These are phyloP conservation scores for Globisporangium lucens DNA, from an alignment of 352 stramenopile genomes.

Conservation along the genomic window DNA sequence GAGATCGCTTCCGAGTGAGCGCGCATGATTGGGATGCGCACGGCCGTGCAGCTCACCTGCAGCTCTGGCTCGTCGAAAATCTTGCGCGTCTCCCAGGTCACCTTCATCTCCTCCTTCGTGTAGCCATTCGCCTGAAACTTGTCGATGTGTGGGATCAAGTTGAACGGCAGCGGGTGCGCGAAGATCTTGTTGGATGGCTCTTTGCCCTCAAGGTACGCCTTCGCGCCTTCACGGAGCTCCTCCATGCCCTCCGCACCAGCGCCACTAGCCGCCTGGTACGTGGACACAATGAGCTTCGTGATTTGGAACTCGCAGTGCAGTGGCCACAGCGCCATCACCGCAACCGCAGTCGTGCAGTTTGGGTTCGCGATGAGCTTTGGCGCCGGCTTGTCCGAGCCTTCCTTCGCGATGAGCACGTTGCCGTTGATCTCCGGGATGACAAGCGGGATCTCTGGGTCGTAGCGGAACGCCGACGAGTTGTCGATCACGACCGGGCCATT, in stretches of 20 bases:
- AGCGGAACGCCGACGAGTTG: conserved; percentile 97
- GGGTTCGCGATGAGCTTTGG: conserved; percentile 98
- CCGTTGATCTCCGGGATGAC: conserved; percentile 97
- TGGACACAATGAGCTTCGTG: conserved; percentile 95
- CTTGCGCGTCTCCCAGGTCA: conserved; percentile 98
- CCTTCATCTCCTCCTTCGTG: conserved; percentile 99
- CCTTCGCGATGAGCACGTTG: conserved; percentile 68
- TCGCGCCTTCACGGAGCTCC: conserved; percentile 90
- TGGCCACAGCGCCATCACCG: conserved; percentile 96
- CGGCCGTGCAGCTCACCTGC: conserved; percentile 91
- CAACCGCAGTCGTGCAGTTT: conserved; percentile 98
- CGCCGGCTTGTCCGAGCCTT: conserved; percentile 21
- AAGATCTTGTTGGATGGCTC: conserved; percentile 91
- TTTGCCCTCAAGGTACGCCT: conserved; percentile 76
- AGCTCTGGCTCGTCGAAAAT: conserved; percentile 92
- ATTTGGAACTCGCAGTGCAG: conserved; percentile 96
- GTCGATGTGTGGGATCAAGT: conserved; percentile 99
- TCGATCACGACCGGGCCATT: conserved; percentile 96
- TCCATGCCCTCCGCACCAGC: conserved; percentile 93
- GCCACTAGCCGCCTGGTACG: conserved; percentile 93
- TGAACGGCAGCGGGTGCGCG: conserved; percentile 97
- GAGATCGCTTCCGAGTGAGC: conserved; percentile 97
- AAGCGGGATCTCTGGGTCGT: conserved; percentile 88
- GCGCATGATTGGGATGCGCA: conserved; percentile 96
- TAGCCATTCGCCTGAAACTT: conserved; percentile 99